Percentiles rank a stretch among this genome's conserved stretches.
These are phyloP conservation scores for Cydonia oblonga DNA, from an alignment of 331 rosid species.

Conservation along the genomic window DNA sequence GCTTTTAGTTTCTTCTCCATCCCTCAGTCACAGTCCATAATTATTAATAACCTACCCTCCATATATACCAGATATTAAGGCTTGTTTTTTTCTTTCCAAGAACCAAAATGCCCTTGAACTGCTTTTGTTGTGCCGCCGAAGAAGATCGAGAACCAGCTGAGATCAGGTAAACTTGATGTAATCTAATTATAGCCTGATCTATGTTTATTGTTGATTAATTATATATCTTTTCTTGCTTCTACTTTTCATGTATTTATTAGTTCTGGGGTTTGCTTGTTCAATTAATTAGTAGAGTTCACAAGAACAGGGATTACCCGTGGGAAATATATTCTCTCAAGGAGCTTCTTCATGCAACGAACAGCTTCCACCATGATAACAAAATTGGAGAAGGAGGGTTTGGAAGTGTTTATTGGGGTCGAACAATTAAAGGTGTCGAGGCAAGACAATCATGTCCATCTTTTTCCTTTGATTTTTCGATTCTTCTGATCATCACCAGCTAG, in stretches of 20 bases:
- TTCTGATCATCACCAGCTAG: not conserved
- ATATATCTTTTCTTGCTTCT: not conserved
- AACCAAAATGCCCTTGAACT: conserved; percentile 10
- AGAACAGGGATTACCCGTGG: conserved; percentile 56
- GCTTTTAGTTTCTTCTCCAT: conserved; percentile 11
- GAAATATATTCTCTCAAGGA: conserved; percentile 59
- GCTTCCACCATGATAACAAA: conserved; percentile 53
- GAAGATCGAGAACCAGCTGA: not conserved
- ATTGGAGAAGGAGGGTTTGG: conserved; percentile 87
- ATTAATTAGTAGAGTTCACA: conserved; percentile 11
- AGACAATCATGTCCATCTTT: conserved; percentile 21
- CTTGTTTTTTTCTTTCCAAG: not conserved
- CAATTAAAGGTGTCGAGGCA: conserved; percentile 58
- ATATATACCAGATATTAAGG: not conserved
- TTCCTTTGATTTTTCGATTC: not conserved
- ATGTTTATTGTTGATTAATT: not conserved
- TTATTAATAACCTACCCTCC: not conserved
- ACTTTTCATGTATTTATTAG: not conserved
- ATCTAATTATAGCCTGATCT: not conserved
- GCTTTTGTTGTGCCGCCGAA: conserved; percentile 1
- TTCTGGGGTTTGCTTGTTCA: not conserved
- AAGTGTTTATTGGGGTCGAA: conserved; percentile 71
- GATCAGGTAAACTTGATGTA: not conserved
- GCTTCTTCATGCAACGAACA: conserved; percentile 63
- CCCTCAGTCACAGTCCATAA: not conserved